phyloP scores from a whole-genome alignment of 805 yeast genomes.

The Yarrowia deformans region DNA sequence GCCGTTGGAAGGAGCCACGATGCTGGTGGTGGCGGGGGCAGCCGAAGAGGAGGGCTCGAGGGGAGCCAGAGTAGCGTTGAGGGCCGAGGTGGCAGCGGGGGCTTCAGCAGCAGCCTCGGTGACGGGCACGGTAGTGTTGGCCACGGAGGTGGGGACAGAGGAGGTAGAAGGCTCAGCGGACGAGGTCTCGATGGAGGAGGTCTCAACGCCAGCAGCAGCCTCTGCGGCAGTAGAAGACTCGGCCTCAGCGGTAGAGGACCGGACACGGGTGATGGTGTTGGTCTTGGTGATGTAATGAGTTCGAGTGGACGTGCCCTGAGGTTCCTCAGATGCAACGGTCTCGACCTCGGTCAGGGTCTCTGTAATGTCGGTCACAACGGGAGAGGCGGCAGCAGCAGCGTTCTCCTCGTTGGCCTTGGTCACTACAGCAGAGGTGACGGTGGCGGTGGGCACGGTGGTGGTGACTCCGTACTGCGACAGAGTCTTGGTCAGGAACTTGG shows the following conservation, averaged over 20 bases:
- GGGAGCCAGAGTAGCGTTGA: conserved; percentile 24
- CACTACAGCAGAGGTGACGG: conserved; percentile 29
- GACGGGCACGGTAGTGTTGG: neutral
- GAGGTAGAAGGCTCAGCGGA: neutral
- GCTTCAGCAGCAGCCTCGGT: conserved; percentile 1
- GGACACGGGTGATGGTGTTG: conserved; percentile 11
- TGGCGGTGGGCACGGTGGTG: conserved; percentile 30
- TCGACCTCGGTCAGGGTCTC: conserved; percentile 31
- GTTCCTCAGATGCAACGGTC: conserved; percentile 18
- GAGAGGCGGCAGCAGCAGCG: conserved; percentile 24
- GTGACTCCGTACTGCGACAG: conserved; percentile 23
- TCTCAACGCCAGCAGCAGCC: neutral
- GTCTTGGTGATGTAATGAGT: conserved; percentile 30
- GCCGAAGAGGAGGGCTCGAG: neutral
- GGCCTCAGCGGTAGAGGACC: conserved; percentile 1
- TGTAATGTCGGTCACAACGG: conserved; percentile 29
- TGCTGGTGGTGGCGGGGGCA: neutral
- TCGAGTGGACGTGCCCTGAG: conserved; percentile 24
- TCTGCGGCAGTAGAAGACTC: neutral
- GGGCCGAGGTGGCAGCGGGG: neutral
- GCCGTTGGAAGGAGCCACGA: conserved; percentile 4
- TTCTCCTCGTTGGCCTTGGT: conserved; percentile 6
- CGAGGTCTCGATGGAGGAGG: neutral
- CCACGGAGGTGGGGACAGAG: neutral
- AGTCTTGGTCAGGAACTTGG: conserved; percentile 36